A percentile compares a stretch with the other conserved stretches of the same genome.
phyloP scores from a whole-genome alignment of 2,329 filamentous ascomycete genomes.

The Truncatella angustata region DNA sequence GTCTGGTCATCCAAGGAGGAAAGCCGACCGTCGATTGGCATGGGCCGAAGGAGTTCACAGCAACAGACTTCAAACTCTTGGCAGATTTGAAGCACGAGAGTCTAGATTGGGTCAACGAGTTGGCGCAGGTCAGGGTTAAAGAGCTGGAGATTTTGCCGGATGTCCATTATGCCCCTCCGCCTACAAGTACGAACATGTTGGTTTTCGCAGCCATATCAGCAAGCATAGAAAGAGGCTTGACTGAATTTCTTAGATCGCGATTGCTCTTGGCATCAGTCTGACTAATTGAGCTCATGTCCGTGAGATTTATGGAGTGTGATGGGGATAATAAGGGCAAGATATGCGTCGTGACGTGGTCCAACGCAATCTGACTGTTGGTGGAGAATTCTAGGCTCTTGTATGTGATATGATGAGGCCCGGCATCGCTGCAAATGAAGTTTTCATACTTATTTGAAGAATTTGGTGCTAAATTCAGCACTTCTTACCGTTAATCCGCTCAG shows the following conservation, averaged over 20 bases:
- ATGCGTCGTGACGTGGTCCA: too few relatives aligned
- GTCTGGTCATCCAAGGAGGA: slow-evolving; percentile 55
- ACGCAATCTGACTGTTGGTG: too few relatives aligned
- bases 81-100: slow-evolving; percentile 44
- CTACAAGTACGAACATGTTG: slow-evolving; percentile 52
- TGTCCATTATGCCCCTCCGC: slow-evolving; percentile 51
- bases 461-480: too few relatives aligned
- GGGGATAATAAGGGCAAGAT: too few relatives aligned
- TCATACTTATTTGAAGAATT: too few relatives aligned
- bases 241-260: slow-evolving; percentile 45
- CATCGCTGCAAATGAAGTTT: too few relatives aligned
- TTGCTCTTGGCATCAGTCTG: slow-evolving; percentile 25
- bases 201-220: slow-evolving; percentile 60
- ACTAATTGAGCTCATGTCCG: too few relatives aligned
- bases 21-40: slow-evolving; percentile 48
- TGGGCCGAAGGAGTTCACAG: slow-evolving; percentile 41
- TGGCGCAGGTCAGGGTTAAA: slow-evolving; percentile 48
- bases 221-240: slow-evolving; percentile 56
- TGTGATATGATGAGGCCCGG: too few relatives aligned
- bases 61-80: slow-evolving; percentile 45
- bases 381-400: too few relatives aligned
- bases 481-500: too few relatives aligned
- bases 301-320: too few relatives aligned
- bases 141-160: slow-evolving; percentile 51
- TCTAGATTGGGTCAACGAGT: slow-evolving; percentile 57